phyloP scores from a whole-genome alignment of 768 basidiomycete genomes.

The Lactarius vividus region DNA sequence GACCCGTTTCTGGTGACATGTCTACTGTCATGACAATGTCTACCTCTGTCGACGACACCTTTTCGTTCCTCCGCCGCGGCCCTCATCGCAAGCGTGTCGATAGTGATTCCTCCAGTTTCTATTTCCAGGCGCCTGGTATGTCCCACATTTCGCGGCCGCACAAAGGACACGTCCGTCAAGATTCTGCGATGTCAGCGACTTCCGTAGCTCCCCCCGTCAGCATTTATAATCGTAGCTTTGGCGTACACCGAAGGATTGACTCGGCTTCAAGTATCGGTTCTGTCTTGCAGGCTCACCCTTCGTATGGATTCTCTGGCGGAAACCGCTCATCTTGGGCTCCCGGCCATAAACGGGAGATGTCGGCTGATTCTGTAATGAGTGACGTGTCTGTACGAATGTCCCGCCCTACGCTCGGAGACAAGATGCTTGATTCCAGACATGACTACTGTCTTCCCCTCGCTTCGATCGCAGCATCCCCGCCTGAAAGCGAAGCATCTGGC shows the following conservation, averaged over 20 bases:
- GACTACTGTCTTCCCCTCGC: conserved; percentile 54
- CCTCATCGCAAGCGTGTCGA: conserved; percentile 55
- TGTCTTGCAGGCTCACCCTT: conserved; percentile 52
- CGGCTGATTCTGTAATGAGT: conserved; percentile 64
- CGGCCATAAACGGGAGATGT: conserved; percentile 51
- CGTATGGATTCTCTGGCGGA: conserved; percentile 48
- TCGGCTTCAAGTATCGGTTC: conserved; percentile 60
- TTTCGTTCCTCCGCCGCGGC: conserved; percentile 52
- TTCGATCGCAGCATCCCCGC: conserved; percentile 66
- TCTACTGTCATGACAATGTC: conserved; percentile 49
- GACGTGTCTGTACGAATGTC: conserved; percentile 60
- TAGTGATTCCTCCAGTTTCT: conserved; percentile 77
- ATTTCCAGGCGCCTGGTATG: conserved; percentile 49
- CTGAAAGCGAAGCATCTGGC: conserved; percentile 39
- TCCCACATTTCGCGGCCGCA: conserved; percentile 34
- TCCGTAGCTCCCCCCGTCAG: conserved; percentile 68
- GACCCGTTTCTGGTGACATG: conserved; percentile 59
- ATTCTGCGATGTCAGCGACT: conserved; percentile 49
- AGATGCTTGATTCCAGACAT: conserved; percentile 71
- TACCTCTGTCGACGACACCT: conserved; percentile 61
- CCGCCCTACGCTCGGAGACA: conserved; percentile 78
- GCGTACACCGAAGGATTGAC: conserved; percentile 49
- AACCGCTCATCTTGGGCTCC: conserved; percentile 59
- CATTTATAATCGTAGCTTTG: conserved; percentile 66
- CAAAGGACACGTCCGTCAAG: conserved; percentile 55